phyloP scores from a whole-genome alignment of 2,329 filamentous ascomycete genomes.

The Exophiala aquamarina region DNA sequence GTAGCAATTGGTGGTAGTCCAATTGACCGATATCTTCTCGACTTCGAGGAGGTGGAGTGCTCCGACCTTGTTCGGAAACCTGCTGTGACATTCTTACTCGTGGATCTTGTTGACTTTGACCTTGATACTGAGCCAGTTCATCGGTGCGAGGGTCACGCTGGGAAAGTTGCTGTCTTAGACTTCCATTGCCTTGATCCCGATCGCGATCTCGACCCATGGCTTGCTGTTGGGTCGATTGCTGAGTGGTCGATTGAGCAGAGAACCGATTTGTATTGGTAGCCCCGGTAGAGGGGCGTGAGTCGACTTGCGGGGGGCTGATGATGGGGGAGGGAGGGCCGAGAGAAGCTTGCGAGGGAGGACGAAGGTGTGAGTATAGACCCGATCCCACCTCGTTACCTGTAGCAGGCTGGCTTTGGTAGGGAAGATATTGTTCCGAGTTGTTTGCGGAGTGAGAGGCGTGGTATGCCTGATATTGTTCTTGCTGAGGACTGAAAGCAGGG shows the following conservation, averaged over 20 bases:
- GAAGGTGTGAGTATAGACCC: constrained; percentile 29
- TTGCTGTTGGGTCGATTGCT: constrained; percentile 10
- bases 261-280: constrained; percentile 21
- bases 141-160: constrained; percentile 28
- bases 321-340: constrained; percentile 37
- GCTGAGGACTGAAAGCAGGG: constrained; percentile 20
- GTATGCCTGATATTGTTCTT: constrained; percentile 24
- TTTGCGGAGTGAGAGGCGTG: constrained; percentile 29
- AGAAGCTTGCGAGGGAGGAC: constrained; percentile 38
- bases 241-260: constrained; percentile 20
- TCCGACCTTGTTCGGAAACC: constrained; percentile 44
- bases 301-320: constrained; percentile 17
- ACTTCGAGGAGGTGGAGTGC: constrained; percentile 46
- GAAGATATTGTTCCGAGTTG: constrained; percentile 42
- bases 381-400: constrained; percentile 12
- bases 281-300: constrained; percentile 23
- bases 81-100: constrained; percentile 27
- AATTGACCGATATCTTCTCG: constrained; percentile 42
- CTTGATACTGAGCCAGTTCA: constrained; percentile 30
- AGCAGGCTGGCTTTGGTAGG: constrained; percentile 16
- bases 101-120: constrained; percentile 32
- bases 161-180: constrained; percentile 26
- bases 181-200: constrained; percentile 17
- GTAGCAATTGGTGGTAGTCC: constrained; percentile 45
- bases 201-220: constrained; percentile 18